Percentiles rank a stretch among this genome's conserved stretches.
These are phyloP conservation scores for Cytospora mali DNA, from an alignment of 2,329 filamentous ascomycete species.

Conservation along the genomic window DNA sequence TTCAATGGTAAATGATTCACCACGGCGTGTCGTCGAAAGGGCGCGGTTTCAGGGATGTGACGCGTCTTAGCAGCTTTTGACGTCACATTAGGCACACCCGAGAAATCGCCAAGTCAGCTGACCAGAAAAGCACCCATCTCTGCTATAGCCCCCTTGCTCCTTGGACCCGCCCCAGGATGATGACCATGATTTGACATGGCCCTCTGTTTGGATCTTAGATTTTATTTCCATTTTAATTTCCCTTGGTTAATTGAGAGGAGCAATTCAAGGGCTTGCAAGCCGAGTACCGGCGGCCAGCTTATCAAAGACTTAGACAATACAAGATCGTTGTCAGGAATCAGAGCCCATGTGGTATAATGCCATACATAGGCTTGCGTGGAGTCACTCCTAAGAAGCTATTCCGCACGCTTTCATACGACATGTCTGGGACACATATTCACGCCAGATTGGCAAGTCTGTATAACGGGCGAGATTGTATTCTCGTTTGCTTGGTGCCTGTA, in stretches of 20 bases:
- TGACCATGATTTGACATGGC: too few relatives aligned
- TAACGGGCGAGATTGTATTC: too few relatives aligned
- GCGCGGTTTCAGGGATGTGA: slow-evolving; percentile 17
- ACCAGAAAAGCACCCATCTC: not conserved
- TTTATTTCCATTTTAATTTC: too few relatives aligned
- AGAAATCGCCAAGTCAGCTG: slow-evolving; percentile 20
- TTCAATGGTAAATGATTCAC: slow-evolving; percentile 14
- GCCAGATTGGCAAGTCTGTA: not conserved
- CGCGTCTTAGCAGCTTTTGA: not conserved
- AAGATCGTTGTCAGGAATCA: not conserved
- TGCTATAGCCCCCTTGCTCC: too few relatives aligned
- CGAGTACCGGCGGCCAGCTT: not conserved
- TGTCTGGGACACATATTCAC: not conserved
- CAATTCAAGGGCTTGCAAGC: too few relatives aligned
- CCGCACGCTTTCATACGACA: not conserved
- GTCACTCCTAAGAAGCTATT: not conserved
- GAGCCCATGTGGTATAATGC: not conserved
- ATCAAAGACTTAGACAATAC: too few relatives aligned
- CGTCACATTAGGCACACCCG: not conserved
- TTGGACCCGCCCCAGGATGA: too few relatives aligned
- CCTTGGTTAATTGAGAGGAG: too few relatives aligned
- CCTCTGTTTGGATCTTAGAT: too few relatives aligned
- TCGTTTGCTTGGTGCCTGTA: not conserved
- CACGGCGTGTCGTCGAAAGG: slow-evolving; percentile 25
- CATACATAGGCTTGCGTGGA: not conserved